Evolutionary conservation across 2,329 filamentous ascomycete species (phyloP).

Genomic region (Sporothrix brunneoviolacea): DNA sequence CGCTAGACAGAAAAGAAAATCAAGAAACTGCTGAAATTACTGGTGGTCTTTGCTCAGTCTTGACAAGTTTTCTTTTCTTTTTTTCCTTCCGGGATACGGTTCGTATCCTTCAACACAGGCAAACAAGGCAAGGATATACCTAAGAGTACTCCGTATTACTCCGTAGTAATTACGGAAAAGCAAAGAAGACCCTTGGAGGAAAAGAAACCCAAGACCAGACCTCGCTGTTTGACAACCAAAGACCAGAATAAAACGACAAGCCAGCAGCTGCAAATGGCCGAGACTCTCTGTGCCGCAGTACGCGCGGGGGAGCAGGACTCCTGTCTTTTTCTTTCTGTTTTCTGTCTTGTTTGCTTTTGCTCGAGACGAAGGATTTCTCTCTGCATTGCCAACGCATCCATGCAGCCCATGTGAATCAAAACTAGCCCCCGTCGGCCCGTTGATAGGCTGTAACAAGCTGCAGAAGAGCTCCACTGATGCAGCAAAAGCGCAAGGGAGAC

Average conservation of each 20-base stretch:
- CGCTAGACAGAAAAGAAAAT: not conserved
- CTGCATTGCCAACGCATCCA: slow-evolving; percentile 5
- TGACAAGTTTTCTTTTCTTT: not conserved
- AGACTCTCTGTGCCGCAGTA: not conserved
- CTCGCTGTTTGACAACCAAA: too few species aligned
- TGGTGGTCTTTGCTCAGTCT: slow-evolving; percentile 2
- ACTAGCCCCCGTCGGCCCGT: slow-evolving; percentile 11
- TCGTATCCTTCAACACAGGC: too few species aligned
- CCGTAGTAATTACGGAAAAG: too few species aligned
- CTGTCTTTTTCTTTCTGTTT: not conserved
- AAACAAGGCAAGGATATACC: not conserved
- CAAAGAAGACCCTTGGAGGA: too few species aligned
- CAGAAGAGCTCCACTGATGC: not conserved
- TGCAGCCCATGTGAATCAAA: not conserved
- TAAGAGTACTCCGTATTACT: too few species aligned
- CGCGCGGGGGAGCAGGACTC: not conserved
- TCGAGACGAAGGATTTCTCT: not conserved
- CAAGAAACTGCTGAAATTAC: slow-evolving; percentile 2
- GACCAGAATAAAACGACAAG: too few species aligned
- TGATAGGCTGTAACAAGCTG: slow-evolving; percentile 6
- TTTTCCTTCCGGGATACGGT: too few species aligned
- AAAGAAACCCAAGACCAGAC: too few species aligned
- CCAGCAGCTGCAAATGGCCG: too few species aligned
- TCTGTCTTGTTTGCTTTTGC: not conserved
- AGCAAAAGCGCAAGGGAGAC: too few species aligned